These are phyloP conservation scores for Secale cereale DNA, from an alignment of 176 grass and related monocot genomes.

Conservation along the genomic window DNA sequence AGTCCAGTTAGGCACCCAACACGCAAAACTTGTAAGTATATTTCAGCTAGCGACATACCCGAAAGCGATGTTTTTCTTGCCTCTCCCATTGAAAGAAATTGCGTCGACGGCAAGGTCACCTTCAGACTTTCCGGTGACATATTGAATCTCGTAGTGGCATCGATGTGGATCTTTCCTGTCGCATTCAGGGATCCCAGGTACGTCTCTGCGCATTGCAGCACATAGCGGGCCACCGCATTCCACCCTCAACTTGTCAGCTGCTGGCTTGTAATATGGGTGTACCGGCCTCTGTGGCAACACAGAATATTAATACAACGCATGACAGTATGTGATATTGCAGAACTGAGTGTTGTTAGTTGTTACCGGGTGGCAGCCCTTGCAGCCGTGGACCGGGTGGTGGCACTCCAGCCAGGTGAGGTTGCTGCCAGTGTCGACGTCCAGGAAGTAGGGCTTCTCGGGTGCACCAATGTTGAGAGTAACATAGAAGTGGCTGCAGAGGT, in stretches of 20 bases:
- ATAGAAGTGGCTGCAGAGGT: not conserved
- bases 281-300: not conserved
- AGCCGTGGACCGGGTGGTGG: not conserved
- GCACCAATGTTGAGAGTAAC: not conserved
- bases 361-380: not conserved
- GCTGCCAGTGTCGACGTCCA: not conserved
- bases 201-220: not conserved
- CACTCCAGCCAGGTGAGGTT: not conserved
- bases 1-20: not conserved
- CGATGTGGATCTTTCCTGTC: not conserved
- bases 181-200: conserved; percentile 22
- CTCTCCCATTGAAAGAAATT: not conserved
- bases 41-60: not conserved
- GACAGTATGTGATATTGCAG: not conserved
- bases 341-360: not conserved
- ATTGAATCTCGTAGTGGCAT: not conserved
- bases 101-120: not conserved
- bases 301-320: no score
- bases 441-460: not conserved
- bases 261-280: not conserved
- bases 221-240: not conserved
- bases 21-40: not conserved
- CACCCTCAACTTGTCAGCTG: not conserved
- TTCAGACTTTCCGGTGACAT: not conserved
- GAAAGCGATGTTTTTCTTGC: not conserved